phyloP scores from a whole-genome alignment of 1,284 basidiomycete genomes.

The Inonotus hispidus region DNA sequence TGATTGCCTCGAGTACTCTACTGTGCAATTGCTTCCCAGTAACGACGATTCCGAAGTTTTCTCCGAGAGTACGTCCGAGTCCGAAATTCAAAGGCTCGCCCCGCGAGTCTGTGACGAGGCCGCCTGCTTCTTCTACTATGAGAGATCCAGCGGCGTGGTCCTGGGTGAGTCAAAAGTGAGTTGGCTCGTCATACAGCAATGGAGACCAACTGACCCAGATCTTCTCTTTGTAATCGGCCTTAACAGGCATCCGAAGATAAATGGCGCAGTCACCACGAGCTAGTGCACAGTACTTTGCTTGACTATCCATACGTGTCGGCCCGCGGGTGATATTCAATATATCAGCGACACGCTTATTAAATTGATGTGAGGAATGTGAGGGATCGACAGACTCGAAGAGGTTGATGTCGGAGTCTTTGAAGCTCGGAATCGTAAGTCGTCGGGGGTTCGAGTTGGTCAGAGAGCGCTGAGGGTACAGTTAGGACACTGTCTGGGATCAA shows the following conservation, averaged over 20 bases:
- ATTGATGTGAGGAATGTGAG: conserved; percentile 83
- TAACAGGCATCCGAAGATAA: conserved; percentile 89
- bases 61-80: conserved; percentile 78
- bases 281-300: conserved; percentile 92
- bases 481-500: not conserved
- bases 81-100: conserved; percentile 84
- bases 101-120: conserved; percentile 77
- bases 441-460: conserved; percentile 39
- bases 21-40: conserved; percentile 62
- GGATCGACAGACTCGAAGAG: conserved; percentile 95
- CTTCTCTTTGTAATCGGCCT: conserved; percentile 80
- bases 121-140: conserved; percentile 87
- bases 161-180: conserved; percentile 30
- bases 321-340: conserved; percentile 62
- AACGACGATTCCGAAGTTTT: conserved; percentile 87
- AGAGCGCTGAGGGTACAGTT: conserved; percentile 19
- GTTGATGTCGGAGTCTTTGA: conserved; percentile 45
- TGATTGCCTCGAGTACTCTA: conserved; percentile 71
- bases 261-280: conserved; percentile 84
- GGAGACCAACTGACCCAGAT: conserved; percentile 63
- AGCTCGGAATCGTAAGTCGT: conserved; percentile 44
- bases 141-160: conserved; percentile 91
- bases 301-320: conserved; percentile 92
- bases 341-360: conserved; percentile 72
- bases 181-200: conserved; percentile 3